Base-by-base conservation (phyloP, 306 rosid genomes). In the Datisca glomerata region DNA sequence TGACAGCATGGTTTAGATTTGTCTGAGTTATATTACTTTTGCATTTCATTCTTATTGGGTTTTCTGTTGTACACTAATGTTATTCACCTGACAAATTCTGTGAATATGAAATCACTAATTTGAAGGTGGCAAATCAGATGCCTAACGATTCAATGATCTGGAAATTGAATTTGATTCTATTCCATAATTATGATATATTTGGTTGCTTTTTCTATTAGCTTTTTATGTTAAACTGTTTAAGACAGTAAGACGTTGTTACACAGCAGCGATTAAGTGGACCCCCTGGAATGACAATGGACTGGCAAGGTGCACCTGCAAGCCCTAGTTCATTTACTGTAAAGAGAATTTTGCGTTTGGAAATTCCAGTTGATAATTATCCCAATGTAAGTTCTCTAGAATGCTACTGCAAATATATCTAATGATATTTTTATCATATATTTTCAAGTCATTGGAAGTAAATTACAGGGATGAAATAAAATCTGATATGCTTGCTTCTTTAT, bases 261-360 rank as follows among this genome's bases (percentile, higher is more conserved):
- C 68, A 36, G 49, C 72, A 80, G 83, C 76, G 94, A 76, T 55
- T 82, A 70, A 59, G 77, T 54, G 87, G 86, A 56, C 78, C 78
- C 1, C 75, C 82, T 21, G 94, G 94, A 49, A 79, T 73, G 96
- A 75, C 91, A 29, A 86, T 86, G 96, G 96, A 82, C 66, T 86
- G 96, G 96, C 96, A 81, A 73, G 70, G 96, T 38, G 94, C 85
- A 15, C 86, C 94, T 1, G 96, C 94, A 11, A 86, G 94, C 69
- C 96, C 94, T 58, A 82, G 87, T 60, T 75, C 93, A 1, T 76
- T 35, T 57, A 81, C 92, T 36, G 94, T 86, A 18, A 86, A 86
- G 72, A 81, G 81, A 67, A 82, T 86, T 70, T 47, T 86, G 54
- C 92, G 93, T 41, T 59, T 86, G 82, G 96, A 86, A 56, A 82